Conservation (phyloP, 1,139 yeast species). For the Taphrina pruni region DNA sequence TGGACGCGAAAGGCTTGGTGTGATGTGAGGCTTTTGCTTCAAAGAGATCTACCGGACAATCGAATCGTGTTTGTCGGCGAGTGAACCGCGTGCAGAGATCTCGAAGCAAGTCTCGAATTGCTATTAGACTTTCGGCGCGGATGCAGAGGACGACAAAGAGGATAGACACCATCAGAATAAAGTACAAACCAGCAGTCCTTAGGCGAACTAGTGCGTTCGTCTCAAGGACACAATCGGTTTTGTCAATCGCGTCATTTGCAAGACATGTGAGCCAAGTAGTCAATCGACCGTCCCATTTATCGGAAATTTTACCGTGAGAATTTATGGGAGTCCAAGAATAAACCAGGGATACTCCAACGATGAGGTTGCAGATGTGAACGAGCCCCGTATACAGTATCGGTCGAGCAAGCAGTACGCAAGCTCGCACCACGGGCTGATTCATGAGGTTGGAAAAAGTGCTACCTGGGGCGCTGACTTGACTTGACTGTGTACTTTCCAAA, state of each 20-base stretch:
- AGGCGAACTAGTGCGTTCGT: background rate
- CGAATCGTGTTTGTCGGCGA: background rate
- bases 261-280: constrained; percentile 15
- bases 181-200: background rate
- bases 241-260: background rate
- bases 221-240: background rate
- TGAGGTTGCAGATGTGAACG: background rate
- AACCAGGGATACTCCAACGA: background rate
- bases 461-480: background rate
- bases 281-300: background rate
- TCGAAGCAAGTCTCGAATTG: background rate
- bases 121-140: background rate
- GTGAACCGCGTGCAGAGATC: background rate
- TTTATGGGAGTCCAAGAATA: background rate
- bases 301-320: constrained; percentile 7
- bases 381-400: constrained; percentile 14
- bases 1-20: background rate
- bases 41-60: background rate
- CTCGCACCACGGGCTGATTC: constrained; percentile 4
- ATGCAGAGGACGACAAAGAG: constrained; percentile 9
- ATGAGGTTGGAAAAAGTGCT: background rate
- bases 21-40: constrained; percentile 1
- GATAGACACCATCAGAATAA: background rate
- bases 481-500: background rate
- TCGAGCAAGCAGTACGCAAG: constrained; percentile 4